Evolutionary conservation across 2,329 filamentous ascomycete genomes (phyloP), one percentile per base, ranked within the genome.

Genomic region (Gnomoniopsis smithogilvyi): DNA sequence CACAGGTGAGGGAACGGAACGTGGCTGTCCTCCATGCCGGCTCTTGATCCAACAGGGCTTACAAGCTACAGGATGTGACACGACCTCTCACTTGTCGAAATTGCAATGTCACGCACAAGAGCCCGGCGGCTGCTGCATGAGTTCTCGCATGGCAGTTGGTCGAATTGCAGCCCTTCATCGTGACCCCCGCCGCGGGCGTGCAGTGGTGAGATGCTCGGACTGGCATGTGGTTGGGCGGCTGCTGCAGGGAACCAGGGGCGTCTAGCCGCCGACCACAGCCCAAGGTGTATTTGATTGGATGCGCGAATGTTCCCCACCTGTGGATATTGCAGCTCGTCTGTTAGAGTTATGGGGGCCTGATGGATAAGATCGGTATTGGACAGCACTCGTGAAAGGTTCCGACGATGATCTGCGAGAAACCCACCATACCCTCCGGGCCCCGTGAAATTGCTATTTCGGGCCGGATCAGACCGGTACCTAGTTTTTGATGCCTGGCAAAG

Each of bases 81-180:
- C 72, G 68, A 69, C 70, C 66, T 72, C 72, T 75, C 67, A 78
- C 75, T 78, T 74, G 76, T 73, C 73, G 62, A 26, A 41, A 65
- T 62, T 60, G 63, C 64, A 43, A 50, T 59, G 45, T 21, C 66
- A 70, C 70, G 69, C 66, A 72, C 69, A 69, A 67, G 55, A 48
- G 51, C 60, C 56, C 45, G 60, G 68, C 70, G 66, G 67, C 67
- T 67, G 69, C 67, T 71, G 73, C 72, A 78, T 77, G 68, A 74
- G 72, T 54, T 24, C 68, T 66, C 67, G 68, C 71, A 73, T 72
- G 73, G 74, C 71, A 73, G 69, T n/a, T 74, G 58, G 47, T 53
- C 41, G 22, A 65, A 41, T 67, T 61, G 66, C 64, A 59, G 63
- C 48, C 58, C 41, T 50, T 43, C 59, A 58, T 59, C 56, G 66